Conservation (phyloP, 2,329 filamentous ascomycete genomes). For the Calonectria multiphialidica region DNA sequence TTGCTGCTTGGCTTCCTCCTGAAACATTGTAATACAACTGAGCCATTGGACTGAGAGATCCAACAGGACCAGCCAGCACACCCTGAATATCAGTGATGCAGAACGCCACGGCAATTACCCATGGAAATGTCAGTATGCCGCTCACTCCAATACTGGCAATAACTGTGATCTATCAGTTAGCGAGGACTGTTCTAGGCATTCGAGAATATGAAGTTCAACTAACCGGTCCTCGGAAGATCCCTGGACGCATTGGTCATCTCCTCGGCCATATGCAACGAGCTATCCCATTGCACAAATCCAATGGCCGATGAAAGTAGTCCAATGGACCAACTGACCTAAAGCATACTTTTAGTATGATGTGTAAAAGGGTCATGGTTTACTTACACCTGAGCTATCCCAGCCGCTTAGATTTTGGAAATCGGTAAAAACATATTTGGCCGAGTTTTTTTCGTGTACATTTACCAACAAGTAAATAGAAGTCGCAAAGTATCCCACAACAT, state of each 20-base stretch:
- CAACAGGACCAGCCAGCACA: conserved; percentile 5
- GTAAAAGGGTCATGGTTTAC: too few species aligned
- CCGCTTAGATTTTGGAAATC: conserved; percentile 7
- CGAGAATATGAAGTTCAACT: neutral
- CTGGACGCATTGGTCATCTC: conserved; percentile 17
- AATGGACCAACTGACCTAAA: conserved; percentile 14
- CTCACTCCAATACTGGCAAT: conserved; percentile 11
- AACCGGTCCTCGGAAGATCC: conserved; percentile 15
- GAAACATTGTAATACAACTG: conserved; percentile 24
- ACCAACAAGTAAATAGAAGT: conserved; percentile 4
- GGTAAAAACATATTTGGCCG: conserved; percentile 13
- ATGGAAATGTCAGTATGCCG: conserved; percentile 10
- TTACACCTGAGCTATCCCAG: conserved; percentile 8
- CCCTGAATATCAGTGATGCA: conserved; percentile 15
- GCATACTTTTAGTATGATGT: neutral
- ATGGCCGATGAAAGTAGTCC: conserved; percentile 9
- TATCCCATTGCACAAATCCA: conserved; percentile 19
- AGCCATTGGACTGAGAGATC: conserved; percentile 14
- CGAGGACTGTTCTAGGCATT: neutral
- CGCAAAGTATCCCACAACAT: conserved; percentile 1
- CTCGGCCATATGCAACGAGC: conserved; percentile 18
- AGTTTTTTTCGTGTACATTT: neutral
- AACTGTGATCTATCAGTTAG: neutral
- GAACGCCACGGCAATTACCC: conserved; percentile 19
- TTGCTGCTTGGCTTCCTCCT: conserved; percentile 12